phyloP scores from a whole-genome alignment of 2,329 filamentous ascomycete genomes.

The Alternaria sp. region DNA sequence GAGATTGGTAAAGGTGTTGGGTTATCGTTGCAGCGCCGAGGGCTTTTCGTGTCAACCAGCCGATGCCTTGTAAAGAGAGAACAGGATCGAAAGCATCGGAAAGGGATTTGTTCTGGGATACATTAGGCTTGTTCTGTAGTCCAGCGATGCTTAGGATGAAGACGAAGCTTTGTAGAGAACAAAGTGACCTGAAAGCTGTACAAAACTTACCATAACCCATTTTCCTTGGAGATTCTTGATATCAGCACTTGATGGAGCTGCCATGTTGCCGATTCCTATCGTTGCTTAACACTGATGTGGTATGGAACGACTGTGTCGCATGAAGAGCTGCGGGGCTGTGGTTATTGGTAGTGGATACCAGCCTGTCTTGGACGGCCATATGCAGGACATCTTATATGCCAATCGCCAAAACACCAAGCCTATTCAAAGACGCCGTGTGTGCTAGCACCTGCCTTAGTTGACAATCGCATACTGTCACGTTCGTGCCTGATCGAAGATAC shows the following conservation, averaged over 20 bases:
- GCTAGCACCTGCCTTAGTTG: conserved; percentile 22
- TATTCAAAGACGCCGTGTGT: conserved; percentile 12
- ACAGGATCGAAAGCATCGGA: conserved; percentile 74
- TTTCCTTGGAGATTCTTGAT: conserved; percentile 50
- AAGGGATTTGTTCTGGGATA: conserved; percentile 73
- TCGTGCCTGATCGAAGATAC: conserved; percentile 23
- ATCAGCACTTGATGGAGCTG: conserved; percentile 46
- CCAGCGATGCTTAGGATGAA: neutral
- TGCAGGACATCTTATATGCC: conserved; percentile 21
- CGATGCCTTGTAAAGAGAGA: conserved; percentile 67
- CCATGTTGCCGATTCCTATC: conserved; percentile 39
- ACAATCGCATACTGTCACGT: conserved; percentile 23
- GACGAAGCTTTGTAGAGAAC: neutral
- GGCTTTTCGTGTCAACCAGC: conserved; percentile 75
- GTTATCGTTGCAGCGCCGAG: conserved; percentile 75
- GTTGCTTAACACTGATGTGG: neutral
- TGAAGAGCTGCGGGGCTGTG: conserved; percentile 9
- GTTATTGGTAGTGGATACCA: neutral
- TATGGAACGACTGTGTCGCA: conserved; percentile 2
- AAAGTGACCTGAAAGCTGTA: neutral
- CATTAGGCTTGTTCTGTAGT: neutral
- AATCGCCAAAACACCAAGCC: conserved; percentile 19
- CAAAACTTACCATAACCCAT: conserved; percentile 48
- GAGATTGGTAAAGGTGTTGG: conserved; percentile 61
- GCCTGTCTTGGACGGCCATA: neutral